Conservation (phyloP, 2,329 filamentous ascomycete genomes). For the Chalaropsis thielavioides region DNA sequence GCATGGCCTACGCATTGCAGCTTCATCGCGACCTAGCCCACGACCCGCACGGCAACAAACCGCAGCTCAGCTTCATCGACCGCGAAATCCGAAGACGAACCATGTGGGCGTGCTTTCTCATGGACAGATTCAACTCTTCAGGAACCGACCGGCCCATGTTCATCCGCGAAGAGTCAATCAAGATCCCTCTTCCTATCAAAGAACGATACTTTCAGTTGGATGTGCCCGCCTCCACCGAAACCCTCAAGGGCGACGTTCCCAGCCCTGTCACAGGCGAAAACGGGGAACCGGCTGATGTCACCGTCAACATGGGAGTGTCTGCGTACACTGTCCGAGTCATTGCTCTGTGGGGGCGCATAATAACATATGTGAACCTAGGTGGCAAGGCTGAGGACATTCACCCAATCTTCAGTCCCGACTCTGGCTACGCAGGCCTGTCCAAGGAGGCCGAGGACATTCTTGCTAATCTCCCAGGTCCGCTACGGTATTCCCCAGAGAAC, state of each 20-base stretch:
- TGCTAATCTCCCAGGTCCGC: conserved; percentile 48
- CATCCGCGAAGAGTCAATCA: conserved; percentile 74
- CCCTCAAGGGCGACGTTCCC: conserved; percentile 55
- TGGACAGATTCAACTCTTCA: conserved; percentile 96
- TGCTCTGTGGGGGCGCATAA: conserved; percentile 76
- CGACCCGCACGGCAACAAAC: conserved; percentile 41
- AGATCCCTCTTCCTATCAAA: conserved; percentile 79
- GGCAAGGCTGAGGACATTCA: conserved; percentile 64
- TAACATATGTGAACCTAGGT: conserved; percentile 80
- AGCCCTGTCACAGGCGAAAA: conserved; percentile 47
- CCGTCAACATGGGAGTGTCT: conserved; percentile 84
- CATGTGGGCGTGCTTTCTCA: conserved; percentile 97
- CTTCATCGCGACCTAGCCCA: conserved; percentile 82
- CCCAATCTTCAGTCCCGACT: conserved; percentile 72
- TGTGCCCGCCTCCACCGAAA: conserved; percentile 76
- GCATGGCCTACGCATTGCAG: conserved; percentile 94
- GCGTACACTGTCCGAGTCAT: conserved; percentile 80
- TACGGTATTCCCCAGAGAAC: conserved; percentile 71
- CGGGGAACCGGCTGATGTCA: conserved; percentile 33
- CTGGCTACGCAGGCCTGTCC: conserved; percentile 56
- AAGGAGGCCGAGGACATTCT: conserved; percentile 58
- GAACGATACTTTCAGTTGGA: conserved; percentile 84
- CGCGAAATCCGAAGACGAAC: conserved; percentile 82
- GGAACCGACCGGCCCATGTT: conserved; percentile 87
- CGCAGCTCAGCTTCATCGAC: conserved; percentile 71